Percentiles rank a stretch among this genome's conserved stretches.
phyloP scores from a whole-genome alignment of 176 grass and related monocot species.

The Phragmites australis region DNA sequence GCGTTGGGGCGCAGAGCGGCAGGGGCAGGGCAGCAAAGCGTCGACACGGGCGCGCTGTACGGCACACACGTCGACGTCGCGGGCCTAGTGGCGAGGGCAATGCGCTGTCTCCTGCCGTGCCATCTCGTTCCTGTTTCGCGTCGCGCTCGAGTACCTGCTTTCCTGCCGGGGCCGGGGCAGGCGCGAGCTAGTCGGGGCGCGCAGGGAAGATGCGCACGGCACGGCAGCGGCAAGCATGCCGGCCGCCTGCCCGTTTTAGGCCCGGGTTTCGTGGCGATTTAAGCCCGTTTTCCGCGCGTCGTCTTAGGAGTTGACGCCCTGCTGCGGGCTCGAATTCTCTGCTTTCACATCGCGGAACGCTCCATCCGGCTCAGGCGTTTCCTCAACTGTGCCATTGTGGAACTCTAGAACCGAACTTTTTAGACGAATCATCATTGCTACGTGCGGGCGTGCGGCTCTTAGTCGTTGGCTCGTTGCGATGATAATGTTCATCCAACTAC shows the following conservation, averaged over 20 bases:
- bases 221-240: neutral
- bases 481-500: neutral
- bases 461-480: neutral
- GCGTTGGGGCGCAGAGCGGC: neutral
- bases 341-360: neutral
- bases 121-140: neutral
- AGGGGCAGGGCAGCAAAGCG: neutral
- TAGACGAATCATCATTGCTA: neutral
- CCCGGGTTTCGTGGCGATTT: conserved; percentile 2
- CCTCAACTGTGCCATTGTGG: neutral
- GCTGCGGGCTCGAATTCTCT: neutral
- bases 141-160: neutral
- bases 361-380: neutral
- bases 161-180: neutral
- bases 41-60: too few species aligned
- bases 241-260: too few species aligned
- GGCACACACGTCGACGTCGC: too few species aligned
- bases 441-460: conserved; percentile 24
- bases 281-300: neutral
- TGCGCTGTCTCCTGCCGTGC: neutral
- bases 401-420: neutral
- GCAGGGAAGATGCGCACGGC: neutral
- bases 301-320: neutral
- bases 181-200: neutral
- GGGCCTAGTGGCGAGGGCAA: too few species aligned